phyloP scores from a whole-genome alignment of 2,329 filamentous ascomycete species.

The Sporothrix inflata region DNA sequence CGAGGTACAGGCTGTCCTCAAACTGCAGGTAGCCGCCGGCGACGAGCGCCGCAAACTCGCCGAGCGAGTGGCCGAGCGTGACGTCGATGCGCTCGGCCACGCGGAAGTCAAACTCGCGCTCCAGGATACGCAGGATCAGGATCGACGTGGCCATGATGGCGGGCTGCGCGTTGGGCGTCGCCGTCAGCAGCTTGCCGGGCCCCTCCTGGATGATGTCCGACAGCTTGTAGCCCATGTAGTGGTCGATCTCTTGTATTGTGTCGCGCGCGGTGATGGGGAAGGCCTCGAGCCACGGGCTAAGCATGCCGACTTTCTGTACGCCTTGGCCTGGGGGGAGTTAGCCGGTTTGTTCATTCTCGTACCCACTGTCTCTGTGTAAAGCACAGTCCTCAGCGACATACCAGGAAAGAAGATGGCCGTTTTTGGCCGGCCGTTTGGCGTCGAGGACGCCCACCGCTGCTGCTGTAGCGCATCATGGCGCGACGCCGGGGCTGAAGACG shows the following conservation, averaged over 20 bases:
- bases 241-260: slow-evolving; percentile 86
- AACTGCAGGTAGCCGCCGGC: slow-evolving; percentile 80
- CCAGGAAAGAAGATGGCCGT: slow-evolving; percentile 66
- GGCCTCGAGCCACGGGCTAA: slow-evolving; percentile 79
- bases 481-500: not conserved
- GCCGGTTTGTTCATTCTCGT: too few relatives aligned
- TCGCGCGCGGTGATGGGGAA: slow-evolving; percentile 77
- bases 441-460: slow-evolving; percentile 24
- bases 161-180: slow-evolving; percentile 86
- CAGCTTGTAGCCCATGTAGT: slow-evolving; percentile 72
- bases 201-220: slow-evolving; percentile 79
- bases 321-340: slow-evolving; percentile 67
- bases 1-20: slow-evolving; percentile 74
- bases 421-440: slow-evolving; percentile 38
- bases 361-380: too few relatives aligned
- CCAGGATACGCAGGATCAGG: slow-evolving; percentile 83
- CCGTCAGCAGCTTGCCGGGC: slow-evolving; percentile 74
- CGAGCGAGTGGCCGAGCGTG: slow-evolving; percentile 85
- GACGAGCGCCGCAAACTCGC: slow-evolving; percentile 90
- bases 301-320: slow-evolving; percentile 87
- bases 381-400: slow-evolving; percentile 35
- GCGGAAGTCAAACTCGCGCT: slow-evolving; percentile 80
- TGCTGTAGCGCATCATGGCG: not conserved
- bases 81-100: slow-evolving; percentile 74
- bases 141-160: slow-evolving; percentile 96